These are phyloP conservation scores for Carex sylvatica DNA, from an alignment of 202 grass and related monocot genomes.

Conservation along the genomic window DNA sequence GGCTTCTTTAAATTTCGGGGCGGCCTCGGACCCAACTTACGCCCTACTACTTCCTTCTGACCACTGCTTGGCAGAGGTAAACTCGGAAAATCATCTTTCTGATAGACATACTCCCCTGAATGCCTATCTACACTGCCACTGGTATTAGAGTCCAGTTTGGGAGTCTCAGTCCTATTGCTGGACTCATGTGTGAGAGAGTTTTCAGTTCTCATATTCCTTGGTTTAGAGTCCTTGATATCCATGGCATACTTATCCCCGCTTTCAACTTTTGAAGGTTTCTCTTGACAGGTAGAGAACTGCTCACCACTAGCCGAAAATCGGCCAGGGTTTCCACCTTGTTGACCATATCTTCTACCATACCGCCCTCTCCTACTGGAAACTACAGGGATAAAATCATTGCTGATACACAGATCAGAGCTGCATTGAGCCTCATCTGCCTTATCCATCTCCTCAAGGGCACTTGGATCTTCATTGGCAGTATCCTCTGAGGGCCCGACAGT, in stretches of 20 bases:
- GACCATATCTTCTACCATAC: neutral
- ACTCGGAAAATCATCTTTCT: slow-evolving; percentile 24
- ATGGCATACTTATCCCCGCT: neutral
- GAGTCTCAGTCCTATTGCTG: neutral
- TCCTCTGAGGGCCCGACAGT: neutral
- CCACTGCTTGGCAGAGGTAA: neutral
- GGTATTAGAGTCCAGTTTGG: neutral
- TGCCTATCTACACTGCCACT: neutral
- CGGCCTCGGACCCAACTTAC: neutral
- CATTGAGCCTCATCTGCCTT: slow-evolving; percentile 49
- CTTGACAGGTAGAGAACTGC: slow-evolving; percentile 1
- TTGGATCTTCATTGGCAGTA: neutral
- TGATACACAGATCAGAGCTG: slow-evolving; percentile 51
- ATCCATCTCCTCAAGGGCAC: neutral
- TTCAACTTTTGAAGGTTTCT: neutral
- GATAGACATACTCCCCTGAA: neutral
- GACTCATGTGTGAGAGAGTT: neutral
- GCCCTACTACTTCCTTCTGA: neutral
- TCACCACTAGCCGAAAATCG: neutral
- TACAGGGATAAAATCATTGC: slow-evolving; percentile 45
- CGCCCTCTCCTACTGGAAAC: slow-evolving; percentile 37
- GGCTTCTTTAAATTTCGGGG: neutral
- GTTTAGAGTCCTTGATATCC: neutral
- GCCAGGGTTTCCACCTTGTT: neutral
- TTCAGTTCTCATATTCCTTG: neutral